Percentiles rank a stretch among this genome's conserved stretches.
These are phyloP conservation scores for Gossypium aridum DNA, from an alignment of 441 rosid genomes.

Conservation along the genomic window DNA sequence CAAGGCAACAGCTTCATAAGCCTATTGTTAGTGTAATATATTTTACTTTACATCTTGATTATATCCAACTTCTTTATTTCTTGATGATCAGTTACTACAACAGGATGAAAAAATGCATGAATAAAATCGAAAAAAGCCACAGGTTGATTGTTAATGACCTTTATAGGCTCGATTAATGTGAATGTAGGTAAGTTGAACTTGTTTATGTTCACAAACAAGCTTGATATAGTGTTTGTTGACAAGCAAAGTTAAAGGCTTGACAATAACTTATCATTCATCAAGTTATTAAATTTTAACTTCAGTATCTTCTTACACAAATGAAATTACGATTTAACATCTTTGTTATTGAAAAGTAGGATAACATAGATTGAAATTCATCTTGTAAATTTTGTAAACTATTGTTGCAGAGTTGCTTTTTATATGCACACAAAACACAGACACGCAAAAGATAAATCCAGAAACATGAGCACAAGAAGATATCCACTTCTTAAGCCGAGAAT, in stretches of 20 bases:
- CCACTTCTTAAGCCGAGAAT: not conserved
- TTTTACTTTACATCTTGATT: not conserved
- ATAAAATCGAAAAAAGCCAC: not conserved
- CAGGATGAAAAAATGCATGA: not conserved
- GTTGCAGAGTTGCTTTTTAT: not conserved
- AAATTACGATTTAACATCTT: not conserved
- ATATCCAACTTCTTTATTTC: not conserved
- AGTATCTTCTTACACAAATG: not conserved
- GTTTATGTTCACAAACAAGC: not conserved
- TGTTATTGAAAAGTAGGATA: not conserved
- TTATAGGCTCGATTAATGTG: not conserved
- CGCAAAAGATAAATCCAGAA: not conserved
- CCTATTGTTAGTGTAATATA: conserved; percentile 3
- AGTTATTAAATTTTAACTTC: not conserved
- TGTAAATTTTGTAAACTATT: not conserved
- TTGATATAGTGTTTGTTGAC: not conserved
- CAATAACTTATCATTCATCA: not conserved
- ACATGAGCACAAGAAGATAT: not conserved
- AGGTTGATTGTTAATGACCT: not conserved
- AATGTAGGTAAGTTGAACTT: not conserved
- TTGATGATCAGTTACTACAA: not conserved
- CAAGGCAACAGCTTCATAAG: conserved; percentile 13
- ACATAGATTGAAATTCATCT: not conserved
- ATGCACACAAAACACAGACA: not conserved
- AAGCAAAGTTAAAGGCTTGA: not conserved